Evolutionary conservation across 75 land plant species (phyloP), one percentile per base, ranked within the genome.

Genomic region (Isoetes taiwanensis): DNA sequence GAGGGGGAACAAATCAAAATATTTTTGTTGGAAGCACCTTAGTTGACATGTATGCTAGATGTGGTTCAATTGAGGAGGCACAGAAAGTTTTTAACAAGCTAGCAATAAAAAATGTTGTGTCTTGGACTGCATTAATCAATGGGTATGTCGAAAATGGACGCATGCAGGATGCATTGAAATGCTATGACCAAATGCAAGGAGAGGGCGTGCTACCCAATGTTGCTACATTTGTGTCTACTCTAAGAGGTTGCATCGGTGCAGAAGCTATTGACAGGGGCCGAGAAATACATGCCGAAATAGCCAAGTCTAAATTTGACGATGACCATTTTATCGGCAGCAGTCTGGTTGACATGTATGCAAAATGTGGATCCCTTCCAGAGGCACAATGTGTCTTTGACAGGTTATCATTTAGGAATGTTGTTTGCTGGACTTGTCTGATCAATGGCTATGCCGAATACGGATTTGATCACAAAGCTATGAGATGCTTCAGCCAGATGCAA

Each of bases 121-220:
- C 74, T 2, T 72, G 74, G 74, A 59, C 62, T 21, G 68, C 53
- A 39, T 65, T 72, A 66, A 65, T 72, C 14, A 72, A 31, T 53
- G 74, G 74, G 28, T 72, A 65, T 34, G 69, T 72, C 2, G 69
- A 65, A 23, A 64, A 72, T 65, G 64, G 42, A 14, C 54, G 2
- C 30, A 55, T 72, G 43, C 24, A 54, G 9, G 68, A 60, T 32
- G 74, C 69, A 3, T 32, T 21, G 28, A 37, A 32, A 5, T 27
- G 63, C 54, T 72, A 54, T 61, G 41, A 65, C 20, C 25, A 43
- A 12, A 65, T 72, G 64, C 63, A 32, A 32, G 23, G 20, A 1
- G 1, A 55, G 0, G 10, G 10, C n/a, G 2, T 27, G 10, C 24
- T 3, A 1, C 0, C 26, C 17, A 0, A 0, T 5, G 0, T 10